Evolutionary conservation across 163 green algal genomes (phyloP).

Genomic region (Prototheca wickerhamii): DNA sequence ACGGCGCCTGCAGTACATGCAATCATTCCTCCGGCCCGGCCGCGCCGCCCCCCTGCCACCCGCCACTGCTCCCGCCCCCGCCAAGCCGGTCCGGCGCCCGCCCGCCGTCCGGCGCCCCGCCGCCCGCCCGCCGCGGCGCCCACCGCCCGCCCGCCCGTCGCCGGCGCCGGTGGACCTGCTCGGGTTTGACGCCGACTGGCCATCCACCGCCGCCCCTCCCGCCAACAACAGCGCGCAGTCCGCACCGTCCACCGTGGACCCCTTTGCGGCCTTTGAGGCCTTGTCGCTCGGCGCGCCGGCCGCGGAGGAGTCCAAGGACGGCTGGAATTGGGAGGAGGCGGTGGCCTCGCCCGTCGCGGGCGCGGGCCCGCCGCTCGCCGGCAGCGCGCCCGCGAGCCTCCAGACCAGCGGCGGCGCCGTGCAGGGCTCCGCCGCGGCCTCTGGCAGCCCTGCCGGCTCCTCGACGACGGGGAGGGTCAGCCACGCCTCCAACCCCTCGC

Average conservation of each 20-base stretch:
- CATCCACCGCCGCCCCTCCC: not conserved
- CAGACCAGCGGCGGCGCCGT: not conserved
- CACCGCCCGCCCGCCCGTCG: too few species aligned
- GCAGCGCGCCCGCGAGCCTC: too few species aligned
- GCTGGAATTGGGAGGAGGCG: not conserved
- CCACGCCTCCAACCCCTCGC: constrained; percentile 20
- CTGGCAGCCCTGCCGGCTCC: not conserved
- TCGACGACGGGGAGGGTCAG: not conserved
- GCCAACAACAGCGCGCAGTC: not conserved
- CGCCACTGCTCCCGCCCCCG: too few species aligned
- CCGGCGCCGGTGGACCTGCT: not conserved
- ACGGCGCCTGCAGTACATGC: too few species aligned
- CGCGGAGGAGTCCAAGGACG: not conserved
- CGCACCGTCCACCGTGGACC: not conserved
- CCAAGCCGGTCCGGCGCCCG: too few species aligned
- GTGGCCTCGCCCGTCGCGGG: not conserved
- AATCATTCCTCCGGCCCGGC: too few species aligned
- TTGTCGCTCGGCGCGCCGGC: too few species aligned
- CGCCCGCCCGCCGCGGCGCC: too few species aligned
- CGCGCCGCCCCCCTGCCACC: too few species aligned
- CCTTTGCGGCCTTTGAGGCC: not conserved
- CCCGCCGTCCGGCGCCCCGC: too few species aligned
- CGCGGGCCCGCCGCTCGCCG: not conserved
- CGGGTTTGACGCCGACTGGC: not conserved
- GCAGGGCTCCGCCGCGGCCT: not conserved